phyloP scores from a whole-genome alignment of 805 yeast genomes.

The Ogataea salicorniae region DNA sequence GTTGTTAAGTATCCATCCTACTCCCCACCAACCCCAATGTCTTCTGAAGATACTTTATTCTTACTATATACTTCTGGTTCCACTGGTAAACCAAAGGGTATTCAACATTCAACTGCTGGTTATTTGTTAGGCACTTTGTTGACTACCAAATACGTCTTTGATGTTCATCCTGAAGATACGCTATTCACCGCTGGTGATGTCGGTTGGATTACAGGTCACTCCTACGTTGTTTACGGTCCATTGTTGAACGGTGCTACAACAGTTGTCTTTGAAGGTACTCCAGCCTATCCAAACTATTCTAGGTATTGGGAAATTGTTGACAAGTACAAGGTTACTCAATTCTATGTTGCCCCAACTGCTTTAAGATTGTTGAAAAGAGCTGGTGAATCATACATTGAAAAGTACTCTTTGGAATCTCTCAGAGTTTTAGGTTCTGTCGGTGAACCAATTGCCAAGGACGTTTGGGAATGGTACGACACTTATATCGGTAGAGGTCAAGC shows the following conservation, averaged over 20 bases:
- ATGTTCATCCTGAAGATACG: slow-evolving; percentile 81
- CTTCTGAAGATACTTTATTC: slow-evolving; percentile 92
- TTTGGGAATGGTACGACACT: slow-evolving; percentile 98
- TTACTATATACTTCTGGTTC: slow-evolving; percentile 96
- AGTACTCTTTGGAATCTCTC: slow-evolving; percentile 78
- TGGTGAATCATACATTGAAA: slow-evolving; percentile 77
- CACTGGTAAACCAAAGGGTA: slow-evolving; percentile 98
- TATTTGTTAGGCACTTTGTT: slow-evolving; percentile 88
- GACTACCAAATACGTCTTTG: slow-evolving; percentile 90
- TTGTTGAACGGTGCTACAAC: slow-evolving; percentile 83
- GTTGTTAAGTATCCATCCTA: slow-evolving; percentile 75
- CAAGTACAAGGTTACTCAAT: slow-evolving; percentile 86
- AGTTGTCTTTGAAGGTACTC: slow-evolving; percentile 94
- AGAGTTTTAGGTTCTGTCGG: slow-evolving; percentile 97
- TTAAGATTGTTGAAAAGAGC: slow-evolving; percentile 78
- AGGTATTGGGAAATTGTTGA: slow-evolving; percentile 97
- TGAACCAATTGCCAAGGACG: slow-evolving; percentile 96
- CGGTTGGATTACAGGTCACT: slow-evolving; percentile 99
- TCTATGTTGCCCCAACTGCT: slow-evolving; percentile 98
- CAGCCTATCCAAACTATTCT: slow-evolving; percentile 92
- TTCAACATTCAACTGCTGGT: slow-evolving; percentile 92
- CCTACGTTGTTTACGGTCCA: slow-evolving; percentile 94
- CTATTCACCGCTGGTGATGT: slow-evolving; percentile 97
- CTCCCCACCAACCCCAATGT: slow-evolving; percentile 80
- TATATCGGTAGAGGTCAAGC: slow-evolving; percentile 85